Evolutionary conservation across 2,329 filamentous ascomycete species (phyloP), one percentile per base, ranked within the genome.

Genomic region (Capronia coronata): DNA sequence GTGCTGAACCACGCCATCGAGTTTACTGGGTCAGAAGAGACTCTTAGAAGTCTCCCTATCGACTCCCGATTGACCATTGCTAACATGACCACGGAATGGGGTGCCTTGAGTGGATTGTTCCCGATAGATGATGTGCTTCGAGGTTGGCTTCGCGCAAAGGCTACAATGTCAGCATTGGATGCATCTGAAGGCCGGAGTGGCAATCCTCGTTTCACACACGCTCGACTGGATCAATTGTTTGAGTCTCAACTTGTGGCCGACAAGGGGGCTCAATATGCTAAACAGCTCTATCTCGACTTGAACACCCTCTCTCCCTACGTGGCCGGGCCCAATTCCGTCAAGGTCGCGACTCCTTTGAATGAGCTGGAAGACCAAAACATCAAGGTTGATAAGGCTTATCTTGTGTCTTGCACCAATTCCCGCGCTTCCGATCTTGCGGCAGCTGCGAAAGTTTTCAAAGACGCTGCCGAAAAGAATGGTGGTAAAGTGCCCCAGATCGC

Each of bases 1-100:
- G 91, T 96, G 0, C 75, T 96, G 11, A 97, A 97, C 69, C 88
- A 95, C 64, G 82, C 82, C 3, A 83, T 97, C 52, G 91, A 97
- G 63, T 95, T 96, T 62, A 82, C 80, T 0, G 91, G 90, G 10
- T 82, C 83, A 0, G 81, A 87, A 56, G 75, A 89, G 64, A 94
- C 89, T 0, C 78, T 93, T 74, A 63, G 70, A 37, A 88, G 78
- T 61, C 73, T 95, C 1, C 73, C 82, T 0, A 71, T 94, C 0
- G 86, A 93, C 59, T 76, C 84, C 57, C 74, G 89, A 9, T 66
- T 94, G 27, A 83, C 87, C 0, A 61, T 62, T 27, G 73, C 74
- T 3, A 65, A 65, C 39, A 66, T 66, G 64, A 61, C 64, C 1
- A 67, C 64, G 1, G 64, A 67, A 45, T 66, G 64, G 64, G 58